Evolutionary conservation across 2,329 filamentous ascomycete species (phyloP), one percentile per base, ranked within the genome.

Genomic region (Cordyceps javanica): DNA sequence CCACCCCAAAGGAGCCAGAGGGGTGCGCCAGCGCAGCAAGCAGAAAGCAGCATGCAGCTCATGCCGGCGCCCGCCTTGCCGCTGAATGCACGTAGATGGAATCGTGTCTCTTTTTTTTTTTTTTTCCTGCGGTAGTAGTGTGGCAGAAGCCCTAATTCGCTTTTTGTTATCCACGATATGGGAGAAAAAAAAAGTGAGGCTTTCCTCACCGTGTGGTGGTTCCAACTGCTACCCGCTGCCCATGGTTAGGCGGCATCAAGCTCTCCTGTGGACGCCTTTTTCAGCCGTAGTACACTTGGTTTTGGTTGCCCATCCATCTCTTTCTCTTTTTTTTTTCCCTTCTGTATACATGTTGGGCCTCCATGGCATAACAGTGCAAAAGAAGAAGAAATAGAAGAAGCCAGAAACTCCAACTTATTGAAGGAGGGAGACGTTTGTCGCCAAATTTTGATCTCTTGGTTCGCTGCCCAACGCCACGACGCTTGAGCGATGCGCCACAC

Each of bases 1-100:
- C 52, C 52, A 48, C 52, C 46, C 52, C 32, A 46, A 23, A 38
- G 23, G 6, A 21, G 50, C 38, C 25, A 26, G 38, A 42, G 36
- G 50, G 50, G 50, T 53, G 50, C 36, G 36, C 36, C 36, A 53
- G n/a, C 36, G 25, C 16, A 45, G 41, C 42, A 36, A 21, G 19
- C 28, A 19, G 39, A n/a, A n/a, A n/a, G 51, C 51, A 45, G n/a
- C 39, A 54, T 54, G 51, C 51, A 54, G 51, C 51, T 54, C 51
- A 54, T 45, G 51, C 51, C 51, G 38, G 39, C 51, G 51, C 49
- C 28, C 51, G 51, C 51, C 39, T 45, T 54, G 39, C 38, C 41
- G 51, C 39, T 53, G 41, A 28, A 26, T 54, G 51, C 51, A 54
- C 2, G 28, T 25, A 32, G 38, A 30, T 23, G 30, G 7, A 19